Base-by-base conservation (phyloP, 192 early-diverging fungal genomes). In the Phlyctochytrium bullatum region DNA sequence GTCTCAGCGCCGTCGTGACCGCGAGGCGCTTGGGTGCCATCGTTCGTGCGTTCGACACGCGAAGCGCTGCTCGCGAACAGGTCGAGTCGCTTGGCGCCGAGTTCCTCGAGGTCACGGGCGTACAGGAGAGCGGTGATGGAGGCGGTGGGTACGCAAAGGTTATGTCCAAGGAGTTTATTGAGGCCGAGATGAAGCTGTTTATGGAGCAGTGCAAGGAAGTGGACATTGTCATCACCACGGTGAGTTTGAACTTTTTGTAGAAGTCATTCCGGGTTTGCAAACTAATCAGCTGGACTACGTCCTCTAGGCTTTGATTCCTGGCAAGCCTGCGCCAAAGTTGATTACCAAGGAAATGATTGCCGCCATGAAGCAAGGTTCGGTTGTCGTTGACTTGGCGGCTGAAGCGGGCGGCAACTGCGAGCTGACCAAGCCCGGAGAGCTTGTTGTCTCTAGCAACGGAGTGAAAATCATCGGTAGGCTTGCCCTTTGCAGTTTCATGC, bases 221-320 rank as follows among this genome's bases (percentile, higher is more conserved):
- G 10, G 74, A 76, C 36, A 76, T 76, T 36, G 66, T 76, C 34
- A 69, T 76, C 51, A 76, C 74, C 1, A 76, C 74, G 23, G 71
- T 68, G 34, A 3, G 61, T 61, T 3, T 47, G 33, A 31, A 3
- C 16, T 34, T 62, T 47, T 47, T 47, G 40, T 47, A 14, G 6
- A 20, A 47, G 40, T 47, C 20, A 47, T 47, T 47, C 10, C n/a
- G n/a, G n/a, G n/a, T n/a, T n/a, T n/a, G n/a, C n/a, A n/a, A n/a
- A n/a, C n/a, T n/a, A n/a, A n/a, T n/a, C n/a, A n/a, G n/a, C 50
- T 17, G 53, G 12, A n/a, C n/a, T 67, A 16, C 27, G 16, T 32
- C 10, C 12, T n/a, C 3, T 36, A 72, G 70, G 74, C 74, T 2
- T 29, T 75, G 31, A 76, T 76, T 36, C 74, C 74, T 14, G 74